Conservation (phyloP, 192 early-diverging fungal genomes). For the Backusella sp. region DNA sequence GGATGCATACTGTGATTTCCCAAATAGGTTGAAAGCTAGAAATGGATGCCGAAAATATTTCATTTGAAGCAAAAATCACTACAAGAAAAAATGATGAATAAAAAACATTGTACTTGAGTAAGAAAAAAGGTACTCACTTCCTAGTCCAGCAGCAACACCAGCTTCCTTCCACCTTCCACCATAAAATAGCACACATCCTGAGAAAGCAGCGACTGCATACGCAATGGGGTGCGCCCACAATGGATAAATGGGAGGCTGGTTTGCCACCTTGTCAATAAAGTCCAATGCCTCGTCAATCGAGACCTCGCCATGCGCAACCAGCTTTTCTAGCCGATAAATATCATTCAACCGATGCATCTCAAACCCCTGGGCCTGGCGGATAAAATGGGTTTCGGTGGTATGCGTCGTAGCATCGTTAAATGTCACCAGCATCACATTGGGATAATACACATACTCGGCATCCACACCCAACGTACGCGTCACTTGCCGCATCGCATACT, state of each 20-base stretch:
- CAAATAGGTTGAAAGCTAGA: not conserved
- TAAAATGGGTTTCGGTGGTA: conserved; percentile 69
- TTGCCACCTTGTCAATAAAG: conserved; percentile 57
- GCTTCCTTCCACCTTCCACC: conserved; percentile 69
- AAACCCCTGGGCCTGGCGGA: conserved; percentile 55
- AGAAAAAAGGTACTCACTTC: conserved; percentile 25
- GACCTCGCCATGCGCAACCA: conserved; percentile 60
- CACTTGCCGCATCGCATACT: conserved; percentile 59
- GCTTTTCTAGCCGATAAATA: conserved; percentile 61
- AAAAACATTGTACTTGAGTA: not conserved
- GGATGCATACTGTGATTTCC: not conserved
- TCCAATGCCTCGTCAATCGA: conserved; percentile 61
- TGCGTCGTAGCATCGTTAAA: conserved; percentile 70
- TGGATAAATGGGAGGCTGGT: conserved; percentile 51
- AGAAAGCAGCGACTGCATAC: conserved; percentile 55
- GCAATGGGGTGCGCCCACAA: conserved; percentile 55
- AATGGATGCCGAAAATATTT: not conserved
- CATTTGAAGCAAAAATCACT: not conserved
- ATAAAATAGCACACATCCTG: conserved; percentile 64
- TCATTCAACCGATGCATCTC: conserved; percentile 68
- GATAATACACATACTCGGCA: conserved; percentile 62
- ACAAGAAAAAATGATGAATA: not conserved
- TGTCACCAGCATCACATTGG: conserved; percentile 68
- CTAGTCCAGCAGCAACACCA: conserved; percentile 50
- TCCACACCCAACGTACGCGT: conserved; percentile 61